phyloP scores from a whole-genome alignment of 2,329 filamentous ascomycete species.

The Capronia americana region DNA sequence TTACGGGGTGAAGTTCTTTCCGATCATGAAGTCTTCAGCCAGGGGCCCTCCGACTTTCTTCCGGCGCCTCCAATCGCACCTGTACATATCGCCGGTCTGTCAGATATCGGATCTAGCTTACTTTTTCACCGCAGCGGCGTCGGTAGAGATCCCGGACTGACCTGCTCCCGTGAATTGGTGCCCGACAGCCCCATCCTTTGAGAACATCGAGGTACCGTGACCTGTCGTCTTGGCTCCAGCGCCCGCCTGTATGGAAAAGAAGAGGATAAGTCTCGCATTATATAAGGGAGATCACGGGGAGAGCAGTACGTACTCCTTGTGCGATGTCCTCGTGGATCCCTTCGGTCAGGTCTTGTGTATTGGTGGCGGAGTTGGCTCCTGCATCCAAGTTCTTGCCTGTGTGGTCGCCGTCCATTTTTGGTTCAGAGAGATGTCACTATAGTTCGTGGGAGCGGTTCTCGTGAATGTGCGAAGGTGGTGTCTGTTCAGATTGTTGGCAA shows the following conservation, averaged over 20 bases:
- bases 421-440: not conserved
- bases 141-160: not conserved
- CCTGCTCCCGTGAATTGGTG: not conserved
- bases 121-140: not conserved
- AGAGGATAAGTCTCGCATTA: not conserved
- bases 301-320: not conserved
- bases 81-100: not conserved
- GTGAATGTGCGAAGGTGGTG: not conserved
- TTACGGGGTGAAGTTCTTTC: not conserved
- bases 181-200: not conserved
- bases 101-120: not conserved
- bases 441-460: not conserved
- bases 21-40: not conserved
- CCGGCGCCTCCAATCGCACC: not conserved
- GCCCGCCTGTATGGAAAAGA: not conserved
- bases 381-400: not conserved
- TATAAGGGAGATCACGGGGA: not conserved
- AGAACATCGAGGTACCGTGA: not conserved
- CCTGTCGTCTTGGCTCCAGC: not conserved
- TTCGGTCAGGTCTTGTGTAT: not conserved
- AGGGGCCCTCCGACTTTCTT: not conserved
- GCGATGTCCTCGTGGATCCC: not conserved
- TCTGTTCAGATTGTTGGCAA: not conserved
- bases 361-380: not conserved
- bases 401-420: not conserved